phyloP scores from a whole-genome alignment of 2,329 filamentous ascomycete species.

The Volutella citrinella region DNA sequence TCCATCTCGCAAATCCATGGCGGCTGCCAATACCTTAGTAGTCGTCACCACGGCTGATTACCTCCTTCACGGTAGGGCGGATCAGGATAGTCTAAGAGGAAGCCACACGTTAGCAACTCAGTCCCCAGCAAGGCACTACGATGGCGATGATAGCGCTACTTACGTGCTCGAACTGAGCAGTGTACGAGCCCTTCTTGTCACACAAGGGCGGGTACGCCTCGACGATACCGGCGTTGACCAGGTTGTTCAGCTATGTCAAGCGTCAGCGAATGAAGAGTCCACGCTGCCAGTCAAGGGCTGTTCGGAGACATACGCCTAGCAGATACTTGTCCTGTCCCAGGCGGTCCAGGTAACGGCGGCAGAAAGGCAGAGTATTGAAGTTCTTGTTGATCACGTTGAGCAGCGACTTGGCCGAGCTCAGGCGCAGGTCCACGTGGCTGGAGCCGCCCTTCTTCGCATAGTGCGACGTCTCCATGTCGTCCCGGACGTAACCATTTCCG shows the following conservation, averaged over 20 bases:
- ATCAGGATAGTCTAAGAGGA: constrained; percentile 66
- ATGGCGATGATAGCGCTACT: constrained; percentile 42
- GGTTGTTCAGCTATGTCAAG: constrained; percentile 67
- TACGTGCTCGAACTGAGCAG: constrained; percentile 92
- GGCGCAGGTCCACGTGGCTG: constrained; percentile 70
- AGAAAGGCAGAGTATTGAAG: constrained; percentile 90
- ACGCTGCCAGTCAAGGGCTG: constrained; percentile 9
- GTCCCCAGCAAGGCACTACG: too few species aligned
- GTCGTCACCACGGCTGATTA: constrained; percentile 82
- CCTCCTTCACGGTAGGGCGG: constrained; percentile 78
- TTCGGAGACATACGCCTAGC: constrained; percentile 62
- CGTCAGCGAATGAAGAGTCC: constrained; percentile 6
- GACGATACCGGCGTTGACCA: constrained; percentile 79
- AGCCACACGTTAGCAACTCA: constrained; percentile 16
- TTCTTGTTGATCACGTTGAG: constrained; percentile 93
- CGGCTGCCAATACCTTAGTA: constrained; percentile 50
- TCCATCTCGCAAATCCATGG: constrained; percentile 15
- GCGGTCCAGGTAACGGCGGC: constrained; percentile 84
- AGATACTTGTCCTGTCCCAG: constrained; percentile 95
- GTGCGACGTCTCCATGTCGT: constrained; percentile 88
- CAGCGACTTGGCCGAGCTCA: constrained; percentile 80
- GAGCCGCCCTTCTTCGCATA: constrained; percentile 76
- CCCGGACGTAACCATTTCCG: constrained; percentile 80
- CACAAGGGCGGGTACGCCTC: constrained; percentile 87
- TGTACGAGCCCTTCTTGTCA: constrained; percentile 92